Evolutionary conservation across 768 basidiomycete genomes (phyloP).

Genomic region (Pulveroboletus sp.): DNA sequence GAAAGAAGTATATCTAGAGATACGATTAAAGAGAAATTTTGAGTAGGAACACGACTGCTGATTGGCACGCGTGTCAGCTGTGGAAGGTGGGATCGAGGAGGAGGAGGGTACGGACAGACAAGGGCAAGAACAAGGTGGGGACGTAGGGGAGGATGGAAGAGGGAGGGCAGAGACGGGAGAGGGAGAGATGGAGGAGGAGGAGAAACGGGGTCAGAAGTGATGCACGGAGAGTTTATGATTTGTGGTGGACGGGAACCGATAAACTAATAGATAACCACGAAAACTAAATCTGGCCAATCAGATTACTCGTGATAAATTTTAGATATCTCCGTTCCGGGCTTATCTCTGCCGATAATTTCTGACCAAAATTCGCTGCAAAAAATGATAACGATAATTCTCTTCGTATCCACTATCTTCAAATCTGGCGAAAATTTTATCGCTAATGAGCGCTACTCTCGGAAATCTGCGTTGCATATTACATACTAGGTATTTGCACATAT

Average conservation of each 20-base stretch:
- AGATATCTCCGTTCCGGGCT: conserved; percentile 14
- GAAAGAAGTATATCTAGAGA: conserved; percentile 28
- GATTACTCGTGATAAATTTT: conserved; percentile 27
- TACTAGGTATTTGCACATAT: conserved; percentile 24
- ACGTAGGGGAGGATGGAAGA: background rate
- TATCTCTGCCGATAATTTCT: conserved; percentile 1
- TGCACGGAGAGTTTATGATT: conserved; percentile 33
- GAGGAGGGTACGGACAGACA: background rate
- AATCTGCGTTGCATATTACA: conserved; percentile 29
- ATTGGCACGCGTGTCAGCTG: conserved; percentile 14
- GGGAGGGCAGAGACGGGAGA: background rate
- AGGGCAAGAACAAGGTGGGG: background rate
- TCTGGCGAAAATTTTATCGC: conserved; percentile 27
- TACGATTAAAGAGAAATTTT: conserved; percentile 29
- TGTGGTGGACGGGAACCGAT: conserved; percentile 36
- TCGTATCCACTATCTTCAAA: conserved; percentile 10
- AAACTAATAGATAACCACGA: conserved; percentile 36
- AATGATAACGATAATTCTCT: background rate
- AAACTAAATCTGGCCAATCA: conserved; percentile 35
- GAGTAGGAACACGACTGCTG: conserved; percentile 17
- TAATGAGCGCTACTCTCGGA: conserved; percentile 28
- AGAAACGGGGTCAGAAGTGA: conserved; percentile 26
- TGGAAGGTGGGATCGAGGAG: background rate
- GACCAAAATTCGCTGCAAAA: background rate
- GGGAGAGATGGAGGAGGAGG: conserved; percentile 16